Percentiles rank a stretch among this genome's conserved stretches.
phyloP scores from a whole-genome alignment of 2,329 filamentous ascomycete species.

The Parastagonospora avenae region DNA sequence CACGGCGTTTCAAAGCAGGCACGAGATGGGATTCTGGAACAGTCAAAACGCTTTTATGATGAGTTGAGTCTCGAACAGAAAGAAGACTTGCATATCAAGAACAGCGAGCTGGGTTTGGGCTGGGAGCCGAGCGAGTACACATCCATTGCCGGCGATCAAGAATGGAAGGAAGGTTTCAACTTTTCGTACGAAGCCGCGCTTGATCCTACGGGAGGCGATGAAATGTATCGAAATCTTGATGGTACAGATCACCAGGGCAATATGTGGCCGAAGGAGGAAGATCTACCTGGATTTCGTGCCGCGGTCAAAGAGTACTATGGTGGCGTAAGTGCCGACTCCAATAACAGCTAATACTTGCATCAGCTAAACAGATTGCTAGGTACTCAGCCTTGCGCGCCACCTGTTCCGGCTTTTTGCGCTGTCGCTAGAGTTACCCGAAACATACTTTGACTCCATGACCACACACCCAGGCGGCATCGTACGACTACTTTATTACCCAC shows the following conservation, averaged over 20 bases:
- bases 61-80: slow-evolving; percentile 41
- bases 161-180: slow-evolving; percentile 52
- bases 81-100: slow-evolving; percentile 46
- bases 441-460: slow-evolving; percentile 48
- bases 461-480: slow-evolving; percentile 50
- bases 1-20: slow-evolving; percentile 40
- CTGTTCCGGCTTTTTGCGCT: slow-evolving; percentile 51
- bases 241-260: slow-evolving; percentile 44
- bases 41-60: slow-evolving; percentile 47
- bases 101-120: slow-evolving; percentile 48
- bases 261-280: slow-evolving; percentile 47
- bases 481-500: slow-evolving; percentile 48
- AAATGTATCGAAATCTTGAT: slow-evolving; percentile 49
- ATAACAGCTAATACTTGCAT: neutral
- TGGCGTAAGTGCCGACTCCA: slow-evolving; percentile 20
- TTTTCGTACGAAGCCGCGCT: slow-evolving; percentile 50
- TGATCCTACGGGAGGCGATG: slow-evolving; percentile 49
- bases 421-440: slow-evolving; percentile 44
- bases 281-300: slow-evolving; percentile 47
- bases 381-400: slow-evolving; percentile 47
- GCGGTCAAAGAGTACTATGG: slow-evolving; percentile 48
- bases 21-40: slow-evolving; percentile 39
- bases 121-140: slow-evolving; percentile 51
- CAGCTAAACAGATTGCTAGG: slow-evolving; percentile 9
- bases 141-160: slow-evolving; percentile 47